phyloP scores from a whole-genome alignment of 768 basidiomycete species.

The Pisolithus microcarpus region DNA sequence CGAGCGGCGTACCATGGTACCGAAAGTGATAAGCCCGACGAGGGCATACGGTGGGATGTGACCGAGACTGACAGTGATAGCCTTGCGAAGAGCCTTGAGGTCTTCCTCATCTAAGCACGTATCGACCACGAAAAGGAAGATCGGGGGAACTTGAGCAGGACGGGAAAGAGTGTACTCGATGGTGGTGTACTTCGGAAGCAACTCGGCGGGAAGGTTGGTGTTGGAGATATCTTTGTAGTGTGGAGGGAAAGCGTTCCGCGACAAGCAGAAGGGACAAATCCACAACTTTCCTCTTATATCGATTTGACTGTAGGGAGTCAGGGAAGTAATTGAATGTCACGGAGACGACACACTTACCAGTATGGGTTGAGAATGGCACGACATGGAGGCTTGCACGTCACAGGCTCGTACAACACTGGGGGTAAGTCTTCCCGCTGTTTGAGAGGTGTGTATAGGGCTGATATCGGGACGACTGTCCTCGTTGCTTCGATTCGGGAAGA shows the following conservation, averaged over 20 bases:
- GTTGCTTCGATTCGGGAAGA: conserved; percentile 98
- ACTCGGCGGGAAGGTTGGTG: conserved; percentile 93
- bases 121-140: conserved; percentile 96
- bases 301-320: conserved; percentile 65
- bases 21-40: conserved; percentile 92
- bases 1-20: conserved; percentile 75
- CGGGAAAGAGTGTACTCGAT: conserved; percentile 98
- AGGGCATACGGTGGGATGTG: conserved; percentile 90
- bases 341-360: conserved; percentile 51
- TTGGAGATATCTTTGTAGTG: conserved; percentile 99
- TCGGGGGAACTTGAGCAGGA: conserved; percentile 85
- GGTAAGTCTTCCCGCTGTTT: conserved; percentile 92
- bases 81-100: conserved; percentile 89
- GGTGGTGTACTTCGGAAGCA: conserved; percentile 96
- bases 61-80: conserved; percentile 89
- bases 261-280: conserved; percentile 99
- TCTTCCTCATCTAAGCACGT: conserved; percentile 96
- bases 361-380: conserved; percentile 96
- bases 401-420: conserved; percentile 94
- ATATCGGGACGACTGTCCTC: conserved; percentile 94
- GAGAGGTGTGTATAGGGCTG: conserved; percentile 94
- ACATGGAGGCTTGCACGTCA: conserved; percentile 97
- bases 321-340: not conserved
- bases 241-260: conserved; percentile 93
- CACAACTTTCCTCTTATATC: conserved; percentile 98